Conservation (phyloP, 2,329 filamentous ascomycete species). For the Alternaria postmessia region DNA sequence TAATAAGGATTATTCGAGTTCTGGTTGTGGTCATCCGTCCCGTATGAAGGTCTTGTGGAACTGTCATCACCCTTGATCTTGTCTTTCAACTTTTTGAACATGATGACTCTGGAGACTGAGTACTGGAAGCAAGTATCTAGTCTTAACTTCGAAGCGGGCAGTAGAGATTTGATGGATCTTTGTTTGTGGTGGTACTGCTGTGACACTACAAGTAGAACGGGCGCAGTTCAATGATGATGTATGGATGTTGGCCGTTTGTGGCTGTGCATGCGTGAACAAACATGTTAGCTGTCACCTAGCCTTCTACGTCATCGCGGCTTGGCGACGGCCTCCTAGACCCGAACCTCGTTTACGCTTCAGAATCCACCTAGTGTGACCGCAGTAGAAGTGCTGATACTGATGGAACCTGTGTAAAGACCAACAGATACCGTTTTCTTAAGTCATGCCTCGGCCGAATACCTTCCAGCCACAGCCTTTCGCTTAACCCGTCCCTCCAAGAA, state of each 20-base stretch:
- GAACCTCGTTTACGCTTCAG: neutral
- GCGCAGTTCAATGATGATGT: slow-evolving; percentile 10
- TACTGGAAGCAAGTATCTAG: neutral
- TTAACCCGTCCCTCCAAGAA: slow-evolving; percentile 33
- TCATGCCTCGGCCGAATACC: slow-evolving; percentile 9
- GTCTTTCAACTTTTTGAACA: slow-evolving; percentile 49
- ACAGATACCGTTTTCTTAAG: neutral
- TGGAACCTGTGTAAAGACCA: too few species aligned
- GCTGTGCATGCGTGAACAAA: slow-evolving; percentile 13
- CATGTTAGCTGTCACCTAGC: slow-evolving; percentile 1
- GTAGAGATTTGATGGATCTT: neutral
- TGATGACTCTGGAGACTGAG: slow-evolving; percentile 11
- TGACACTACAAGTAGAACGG: slow-evolving; percentile 2
- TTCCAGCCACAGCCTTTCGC: slow-evolving; percentile 6
- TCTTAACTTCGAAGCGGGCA: too few species aligned
- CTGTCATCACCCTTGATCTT: slow-evolving; percentile 44
- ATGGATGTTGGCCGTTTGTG: slow-evolving; percentile 5
- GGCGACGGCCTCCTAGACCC: neutral
- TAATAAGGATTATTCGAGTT: slow-evolving; percentile 40
- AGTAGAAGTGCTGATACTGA: neutral
- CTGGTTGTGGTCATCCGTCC: slow-evolving; percentile 32
- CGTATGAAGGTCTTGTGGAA: slow-evolving; percentile 21
- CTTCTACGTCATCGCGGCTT: slow-evolving; percentile 20
- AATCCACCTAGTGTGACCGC: neutral
- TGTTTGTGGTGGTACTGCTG: neutral